Evolutionary conservation across 2,329 filamentous ascomycete species (phyloP), one percentile per base, ranked within the genome.

Genomic region (Fusarium liriodendri): DNA sequence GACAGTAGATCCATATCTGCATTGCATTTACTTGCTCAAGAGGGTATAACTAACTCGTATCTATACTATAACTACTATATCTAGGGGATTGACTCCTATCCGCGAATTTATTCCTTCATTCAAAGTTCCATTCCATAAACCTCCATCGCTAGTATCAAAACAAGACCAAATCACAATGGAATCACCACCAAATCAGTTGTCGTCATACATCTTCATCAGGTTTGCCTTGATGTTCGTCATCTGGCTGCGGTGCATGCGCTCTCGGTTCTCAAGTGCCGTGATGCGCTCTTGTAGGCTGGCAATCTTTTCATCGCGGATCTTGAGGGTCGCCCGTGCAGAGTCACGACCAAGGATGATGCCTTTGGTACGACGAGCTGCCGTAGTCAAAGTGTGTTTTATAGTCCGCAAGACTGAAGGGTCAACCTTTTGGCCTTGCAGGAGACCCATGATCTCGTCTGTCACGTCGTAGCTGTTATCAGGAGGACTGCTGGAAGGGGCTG

Each of bases 271-370:
- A n/a, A 87, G 75, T 18, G 78, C 80, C 9, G 76, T 76, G 6
- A 87, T 75, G 33, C 79, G 77, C 42, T 78, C 78, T 76, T 85
- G 81, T 62, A 88, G 68, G 62, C 74, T 70, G 5, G 80, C 80
- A 47, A 84, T 82, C 60, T 77, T 80, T n/a, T 77, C 77, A 33
- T 96, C 92, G 72, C 91, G 91, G 6, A 87, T 85, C 78, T 89
- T 91, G 37, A 94, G 78, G 5, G 87, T 88, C 10, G 88, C 80
- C n/a, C 93, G 84, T 5, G 89, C 87, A 8, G 92, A 88, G 69
- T 96, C 93, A 3, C 93, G 85, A 1, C 92, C 92, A 70, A 88
- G 88, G 42, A 86, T 85, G 22, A 93, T 85, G 0, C 93, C 93
- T 76, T 88, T 89, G 0, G 87, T 86, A 61, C 86, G 87, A 61